These are phyloP conservation scores for Calycina herbarum DNA, from an alignment of 2,329 filamentous ascomycete species.

Conservation along the genomic window DNA sequence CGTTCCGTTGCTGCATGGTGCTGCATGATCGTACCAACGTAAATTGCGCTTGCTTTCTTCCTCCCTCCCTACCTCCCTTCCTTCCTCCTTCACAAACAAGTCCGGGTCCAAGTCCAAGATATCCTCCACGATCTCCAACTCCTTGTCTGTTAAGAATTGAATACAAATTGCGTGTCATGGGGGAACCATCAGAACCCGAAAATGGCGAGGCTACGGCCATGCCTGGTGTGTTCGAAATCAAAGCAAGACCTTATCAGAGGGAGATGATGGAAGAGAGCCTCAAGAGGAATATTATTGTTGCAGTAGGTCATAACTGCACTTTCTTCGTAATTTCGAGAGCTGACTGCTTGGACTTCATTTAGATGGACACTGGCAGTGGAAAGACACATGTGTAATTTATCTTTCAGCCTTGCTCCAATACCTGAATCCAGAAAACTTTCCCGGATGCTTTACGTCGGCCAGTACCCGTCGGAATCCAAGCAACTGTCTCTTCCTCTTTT, in stretches of 20 bases:
- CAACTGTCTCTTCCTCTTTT: not conserved
- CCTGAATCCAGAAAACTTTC: not conserved
- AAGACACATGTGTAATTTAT: slow-evolving; percentile 71
- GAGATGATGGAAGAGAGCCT: slow-evolving; percentile 76
- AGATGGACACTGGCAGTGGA: slow-evolving; percentile 81
- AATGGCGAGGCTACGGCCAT: slow-evolving; percentile 11
- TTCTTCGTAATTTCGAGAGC: not conserved
- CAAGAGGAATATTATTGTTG: slow-evolving; percentile 69
- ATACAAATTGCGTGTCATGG: not conserved
- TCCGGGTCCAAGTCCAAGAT: not conserved
- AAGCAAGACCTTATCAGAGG: slow-evolving; percentile 57
- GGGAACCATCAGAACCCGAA: slow-evolving; percentile 11
- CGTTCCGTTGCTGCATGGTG: too few species aligned
- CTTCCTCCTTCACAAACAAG: not conserved
- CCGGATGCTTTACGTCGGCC: not conserved
- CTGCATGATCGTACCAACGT: too few species aligned
- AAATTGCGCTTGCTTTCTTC: too few species aligned
- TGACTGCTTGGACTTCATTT: not conserved
- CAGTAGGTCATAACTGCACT: slow-evolving; percentile 45
- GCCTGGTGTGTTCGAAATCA: slow-evolving; percentile 21
- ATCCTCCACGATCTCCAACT: not conserved
- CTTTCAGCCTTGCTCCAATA: not conserved
- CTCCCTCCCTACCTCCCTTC: not conserved
- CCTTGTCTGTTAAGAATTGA: not conserved
- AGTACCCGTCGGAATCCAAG: not conserved